Evolutionary conservation across 306 rosid genomes (phyloP), one percentile per base, ranked within the genome.

Genomic region (Begonia loranthoides): DNA sequence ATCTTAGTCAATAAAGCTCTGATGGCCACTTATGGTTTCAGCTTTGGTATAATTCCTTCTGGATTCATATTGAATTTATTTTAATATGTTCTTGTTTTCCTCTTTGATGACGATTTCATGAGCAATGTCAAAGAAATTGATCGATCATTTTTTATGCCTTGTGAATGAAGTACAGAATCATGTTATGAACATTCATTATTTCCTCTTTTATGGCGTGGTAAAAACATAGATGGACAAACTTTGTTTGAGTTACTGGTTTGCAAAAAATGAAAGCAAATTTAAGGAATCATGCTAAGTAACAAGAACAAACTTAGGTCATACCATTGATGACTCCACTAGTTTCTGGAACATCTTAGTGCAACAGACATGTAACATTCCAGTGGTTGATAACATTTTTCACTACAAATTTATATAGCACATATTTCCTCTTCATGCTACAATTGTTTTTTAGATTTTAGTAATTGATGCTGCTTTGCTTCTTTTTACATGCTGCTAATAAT

Each of bases 1-100:
- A 87, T 87, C 66, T 63, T 87, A 54, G 94, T 78, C 61, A 87
- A 87, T 67, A 87, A 87, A 79, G 87, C 96, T 56, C 78, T 83
- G 57, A 87, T 87, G 96, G 94, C 81, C 19, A 65, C 78, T 10
- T 83, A 87, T 57, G 92, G 85, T 64, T 87, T 83, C 75, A 80
- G 92, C 72, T 87, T 83, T 73, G 96, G 96, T 87, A 73, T 53
- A 24, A 51, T 54, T 39, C 52, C 12, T 33, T 60, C 50, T 13
- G 15, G 7, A 11, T 16, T 49, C 5, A 11, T 33, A 17, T 17
- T 36, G n/a, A 9, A 15, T 61, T 39, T 3, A 17, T 46, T 14
- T 45, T 16, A n/a, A 40, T 33, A 9, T 45, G 36, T 38, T 14
- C 13, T 54, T 11, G 52, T 21, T 48, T 15, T 38, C 13, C 41